Base-by-base conservation (phyloP, 352 stramenopile species). In the Pythium vanterpoolii region DNA sequence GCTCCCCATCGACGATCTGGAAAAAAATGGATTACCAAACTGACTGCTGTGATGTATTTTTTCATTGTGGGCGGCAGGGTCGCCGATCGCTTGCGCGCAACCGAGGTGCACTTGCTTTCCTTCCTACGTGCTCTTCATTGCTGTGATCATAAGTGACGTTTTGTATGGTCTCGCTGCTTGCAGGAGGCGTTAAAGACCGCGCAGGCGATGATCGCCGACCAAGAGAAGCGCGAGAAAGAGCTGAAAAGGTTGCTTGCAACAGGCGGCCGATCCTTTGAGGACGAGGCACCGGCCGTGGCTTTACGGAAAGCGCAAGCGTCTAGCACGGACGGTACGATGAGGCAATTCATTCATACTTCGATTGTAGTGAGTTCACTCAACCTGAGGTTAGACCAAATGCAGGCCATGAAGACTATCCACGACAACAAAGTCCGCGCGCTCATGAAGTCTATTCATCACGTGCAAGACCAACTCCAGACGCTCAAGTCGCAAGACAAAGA, bases 401-500 rank as follows among this genome's bases (percentile, higher is more conserved):
- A 81, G n/a, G 79, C 82, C 13, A 74, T 89, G 26, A 90, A 88
- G 69, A 73, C 68, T 16, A 67, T 79, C 27, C 79, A 93, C 36
- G 75, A 87, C 38, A 73, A 79, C 50, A 90, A 90, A 68, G 83
- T 92, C n/a, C 77, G 81, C n/a, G 73, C 73, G 27, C 57, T 96
- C 18, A 93, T 96, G 87, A 84, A 83, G 48, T 93, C 79, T 40
- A 93, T 97, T 54, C 77, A 81, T 47, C 73, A 93, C 53, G 69
- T 96, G 8, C 86, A 93, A 45, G 75, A 89, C 18, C 80, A 95
- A 56, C 51, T 96, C 19, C 70, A 83, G 56, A 52, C 61, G 2
- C 66, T 94, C 9, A 93, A 87, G 62, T 60, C 83, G 10, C 84
- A 96, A 54, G 83, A 90, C 52, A 95, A 93, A 38, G 88, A 96